phyloP scores from a whole-genome alignment of 257 asterid genomes.

The Nicotiana benthamiana region DNA sequence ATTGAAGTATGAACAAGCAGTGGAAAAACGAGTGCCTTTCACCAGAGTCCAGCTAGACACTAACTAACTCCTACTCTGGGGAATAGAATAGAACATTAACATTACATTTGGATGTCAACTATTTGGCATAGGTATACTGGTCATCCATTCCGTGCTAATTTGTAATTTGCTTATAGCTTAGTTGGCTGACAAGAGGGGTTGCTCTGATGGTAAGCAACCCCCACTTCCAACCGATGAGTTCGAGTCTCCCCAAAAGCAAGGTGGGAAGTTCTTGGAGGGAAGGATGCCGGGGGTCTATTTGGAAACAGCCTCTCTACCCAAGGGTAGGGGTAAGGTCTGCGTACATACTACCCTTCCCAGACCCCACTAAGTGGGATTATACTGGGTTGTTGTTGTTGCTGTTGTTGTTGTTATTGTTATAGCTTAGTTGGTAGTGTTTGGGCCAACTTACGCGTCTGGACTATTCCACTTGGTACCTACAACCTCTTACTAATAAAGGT shows the following conservation, averaged over 20 bases:
- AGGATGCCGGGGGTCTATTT: too few species aligned
- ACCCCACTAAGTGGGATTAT: too few species aligned
- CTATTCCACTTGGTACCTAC: not conserved
- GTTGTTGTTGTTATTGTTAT: too few species aligned
- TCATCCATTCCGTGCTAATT: not conserved
- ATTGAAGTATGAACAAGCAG: not conserved
- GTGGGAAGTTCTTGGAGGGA: too few species aligned
- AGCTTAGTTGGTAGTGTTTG: not conserved
- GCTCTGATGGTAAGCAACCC: too few species aligned
- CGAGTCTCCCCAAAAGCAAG: too few species aligned
- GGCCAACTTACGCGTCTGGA: not conserved
- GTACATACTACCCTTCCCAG: too few species aligned
- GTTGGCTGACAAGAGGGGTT: too few species aligned
- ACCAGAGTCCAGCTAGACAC: not conserved
- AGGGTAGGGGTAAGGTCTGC: too few species aligned
- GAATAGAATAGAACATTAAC: not conserved
- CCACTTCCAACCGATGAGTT: too few species aligned
- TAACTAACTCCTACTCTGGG: not conserved
- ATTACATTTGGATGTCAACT: not conserved
- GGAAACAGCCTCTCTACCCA: too few species aligned
- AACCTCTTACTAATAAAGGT: not conserved
- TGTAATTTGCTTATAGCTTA: not conserved
- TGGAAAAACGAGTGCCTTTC: not conserved
- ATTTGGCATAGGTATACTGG: not conserved
- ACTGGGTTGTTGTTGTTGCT: too few species aligned